Evolutionary conservation across 805 yeast genomes (phyloP).

Genomic region (Kodamaea laetipori): DNA sequence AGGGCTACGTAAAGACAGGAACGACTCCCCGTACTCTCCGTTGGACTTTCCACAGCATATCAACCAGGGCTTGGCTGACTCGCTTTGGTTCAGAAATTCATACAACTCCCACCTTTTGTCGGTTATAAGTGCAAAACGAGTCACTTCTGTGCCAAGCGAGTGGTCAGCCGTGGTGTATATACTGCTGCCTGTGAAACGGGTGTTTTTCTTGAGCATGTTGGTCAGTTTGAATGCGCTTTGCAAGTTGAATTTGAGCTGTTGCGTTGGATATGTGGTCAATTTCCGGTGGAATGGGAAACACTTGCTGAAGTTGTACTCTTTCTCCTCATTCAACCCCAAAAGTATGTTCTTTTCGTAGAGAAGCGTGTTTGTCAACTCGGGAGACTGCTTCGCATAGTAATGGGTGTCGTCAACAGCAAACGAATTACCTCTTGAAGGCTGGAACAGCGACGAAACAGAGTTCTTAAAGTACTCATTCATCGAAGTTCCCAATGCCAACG

Average conservation of each 20-base stretch:
- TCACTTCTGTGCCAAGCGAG: conserved; percentile 49
- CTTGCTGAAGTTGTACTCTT: conserved; percentile 69
- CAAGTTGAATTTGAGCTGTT: conserved; percentile 44
- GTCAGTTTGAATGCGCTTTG: conserved; percentile 24
- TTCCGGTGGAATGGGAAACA: conserved; percentile 82
- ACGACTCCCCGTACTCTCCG: conserved; percentile 65
- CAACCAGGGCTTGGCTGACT: conserved; percentile 48
- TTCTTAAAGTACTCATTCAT: not conserved
- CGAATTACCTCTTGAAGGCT: conserved; percentile 1
- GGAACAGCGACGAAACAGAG: conserved; percentile 7
- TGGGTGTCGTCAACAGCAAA: conserved; percentile 9
- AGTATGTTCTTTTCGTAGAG: conserved; percentile 23
- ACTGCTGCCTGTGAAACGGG: conserved; percentile 32
- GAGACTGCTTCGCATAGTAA: conserved; percentile 13
- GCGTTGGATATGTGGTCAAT: conserved; percentile 55
- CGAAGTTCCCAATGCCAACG: conserved; percentile 3
- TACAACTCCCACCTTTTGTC: conserved; percentile 77
- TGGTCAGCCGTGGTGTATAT: conserved; percentile 34
- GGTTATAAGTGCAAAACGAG: conserved; percentile 63
- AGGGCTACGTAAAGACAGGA: conserved; percentile 15
- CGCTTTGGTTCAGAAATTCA: conserved; percentile 46
- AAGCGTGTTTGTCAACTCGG: conserved; percentile 14
- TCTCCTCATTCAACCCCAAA: conserved; percentile 32
- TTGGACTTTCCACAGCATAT: conserved; percentile 67
- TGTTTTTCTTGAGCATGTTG: conserved; percentile 27